Percentiles rank a stretch among this genome's conserved stretches.
Conservation (phyloP, 1,139 yeast species). For the Taphrina wiesneri region DNA sequence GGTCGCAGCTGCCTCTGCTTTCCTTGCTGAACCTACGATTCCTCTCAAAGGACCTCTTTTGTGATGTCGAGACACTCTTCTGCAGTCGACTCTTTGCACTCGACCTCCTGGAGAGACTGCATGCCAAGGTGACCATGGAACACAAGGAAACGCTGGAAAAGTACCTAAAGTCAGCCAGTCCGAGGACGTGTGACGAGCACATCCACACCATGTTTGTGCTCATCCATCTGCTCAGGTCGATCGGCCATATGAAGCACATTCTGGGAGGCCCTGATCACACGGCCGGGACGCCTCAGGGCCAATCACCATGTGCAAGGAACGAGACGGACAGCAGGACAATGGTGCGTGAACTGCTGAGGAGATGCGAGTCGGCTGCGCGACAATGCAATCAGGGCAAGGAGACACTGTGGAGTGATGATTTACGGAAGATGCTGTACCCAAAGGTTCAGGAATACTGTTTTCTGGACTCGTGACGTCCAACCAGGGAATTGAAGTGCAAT, state of each 20-base stretch:
- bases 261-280: neutral
- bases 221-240: neutral
- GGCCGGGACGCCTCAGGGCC: neutral
- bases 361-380: conserved; percentile 3
- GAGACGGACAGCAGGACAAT: neutral
- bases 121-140: neutral
- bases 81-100: neutral
- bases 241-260: conserved; percentile 3
- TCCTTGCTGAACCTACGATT: conserved; percentile 2
- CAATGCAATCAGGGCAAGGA: conserved; percentile 1
- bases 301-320: neutral
- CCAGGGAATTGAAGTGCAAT: no score
- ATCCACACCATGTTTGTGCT: conserved; percentile 16
- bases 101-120: neutral
- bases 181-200: neutral
- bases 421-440: conserved; percentile 11
- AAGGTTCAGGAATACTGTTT: neutral
- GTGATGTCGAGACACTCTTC: conserved; percentile 4
- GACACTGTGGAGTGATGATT: conserved; percentile 2
- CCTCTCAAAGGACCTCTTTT: neutral
- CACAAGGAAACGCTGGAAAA: conserved; percentile 5
- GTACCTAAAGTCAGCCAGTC: conserved; percentile 11
- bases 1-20: conserved; percentile 6
- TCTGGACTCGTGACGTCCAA: neutral
- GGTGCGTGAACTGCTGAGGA: neutral